These are phyloP conservation scores for Cryphonectria nitschkei DNA, from an alignment of 2,329 filamentous ascomycete genomes.

Conservation along the genomic window DNA sequence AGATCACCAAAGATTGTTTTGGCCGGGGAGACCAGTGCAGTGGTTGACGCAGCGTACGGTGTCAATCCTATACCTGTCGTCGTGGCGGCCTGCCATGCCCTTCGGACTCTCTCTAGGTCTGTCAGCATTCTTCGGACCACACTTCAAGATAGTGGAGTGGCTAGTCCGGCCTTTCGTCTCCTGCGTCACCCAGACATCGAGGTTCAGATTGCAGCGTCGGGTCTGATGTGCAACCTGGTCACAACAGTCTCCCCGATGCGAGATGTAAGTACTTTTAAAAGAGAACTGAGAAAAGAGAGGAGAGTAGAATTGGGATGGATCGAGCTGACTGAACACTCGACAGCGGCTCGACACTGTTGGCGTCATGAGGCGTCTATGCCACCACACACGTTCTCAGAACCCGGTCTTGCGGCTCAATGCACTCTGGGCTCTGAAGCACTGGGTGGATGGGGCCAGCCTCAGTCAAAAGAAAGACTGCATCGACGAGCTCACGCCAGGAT, in stretches of 20 bases:
- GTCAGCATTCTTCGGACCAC: conserved; percentile 83
- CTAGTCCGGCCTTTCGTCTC: conserved; percentile 75
- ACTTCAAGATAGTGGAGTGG: conserved; percentile 83
- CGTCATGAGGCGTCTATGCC: conserved; percentile 76
- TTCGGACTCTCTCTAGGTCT: conserved; percentile 81
- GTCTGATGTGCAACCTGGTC: conserved; percentile 82
- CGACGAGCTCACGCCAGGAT: conserved; percentile 75
- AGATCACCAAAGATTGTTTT: conserved; percentile 42
- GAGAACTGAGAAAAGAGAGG: no score
- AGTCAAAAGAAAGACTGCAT: conserved; percentile 77
- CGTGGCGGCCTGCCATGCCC: conserved; percentile 81
- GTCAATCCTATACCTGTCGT: conserved; percentile 77
- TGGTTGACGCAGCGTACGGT: conserved; percentile 59
- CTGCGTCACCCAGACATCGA: conserved; percentile 75
- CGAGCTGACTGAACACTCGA: conserved; percentile 30
- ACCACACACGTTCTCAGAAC: conserved; percentile 81
- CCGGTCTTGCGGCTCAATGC: conserved; percentile 82
- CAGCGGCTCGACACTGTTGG: conserved; percentile 75
- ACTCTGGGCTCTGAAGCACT: conserved; percentile 91
- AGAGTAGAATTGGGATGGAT: no score
- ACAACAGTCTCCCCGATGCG: conserved; percentile 91
- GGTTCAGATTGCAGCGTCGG: conserved; percentile 84
- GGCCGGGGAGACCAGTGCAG: conserved; percentile 38
- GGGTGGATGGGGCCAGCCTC: conserved; percentile 73
- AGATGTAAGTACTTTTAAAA: conserved; percentile 60